These are phyloP conservation scores for Rhodotorula kratochvilovae DNA, from an alignment of 768 basidiomycete genomes.

Conservation along the genomic window DNA sequence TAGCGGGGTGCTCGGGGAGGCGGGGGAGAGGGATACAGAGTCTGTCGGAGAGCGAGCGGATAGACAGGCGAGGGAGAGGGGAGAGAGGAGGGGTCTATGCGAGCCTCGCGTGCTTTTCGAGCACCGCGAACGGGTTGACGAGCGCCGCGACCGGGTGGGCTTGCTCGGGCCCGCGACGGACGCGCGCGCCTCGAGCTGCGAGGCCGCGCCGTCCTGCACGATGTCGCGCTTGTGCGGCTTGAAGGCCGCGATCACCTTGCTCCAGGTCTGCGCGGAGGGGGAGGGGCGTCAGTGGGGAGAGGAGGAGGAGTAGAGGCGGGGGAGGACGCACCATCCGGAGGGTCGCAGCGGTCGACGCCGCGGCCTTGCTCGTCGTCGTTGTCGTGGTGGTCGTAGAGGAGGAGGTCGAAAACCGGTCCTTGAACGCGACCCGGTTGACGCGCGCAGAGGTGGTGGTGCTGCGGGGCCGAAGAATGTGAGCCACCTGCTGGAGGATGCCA, in stretches of 20 bases:
- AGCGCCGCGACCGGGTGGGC: conserved; percentile 3
- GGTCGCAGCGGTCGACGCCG: neutral
- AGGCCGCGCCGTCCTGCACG: conserved; percentile 17
- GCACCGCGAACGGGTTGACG: conserved; percentile 19
- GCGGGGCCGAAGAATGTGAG: neutral
- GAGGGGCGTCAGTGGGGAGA: neutral
- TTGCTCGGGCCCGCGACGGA: conserved; percentile 9
- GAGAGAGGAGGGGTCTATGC: neutral
- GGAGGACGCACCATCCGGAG: neutral
- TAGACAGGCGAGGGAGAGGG: neutral
- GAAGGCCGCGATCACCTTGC: neutral
- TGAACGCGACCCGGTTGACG: neutral
- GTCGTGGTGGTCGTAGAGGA: neutral
- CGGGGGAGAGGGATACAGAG: too few species aligned
- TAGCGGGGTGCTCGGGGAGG: too few species aligned
- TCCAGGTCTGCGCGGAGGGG: neutral
- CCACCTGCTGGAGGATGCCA: neutral
- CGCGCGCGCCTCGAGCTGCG: neutral
- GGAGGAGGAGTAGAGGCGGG: neutral
- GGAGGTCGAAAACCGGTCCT: neutral
- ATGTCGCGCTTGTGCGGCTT: conserved; percentile 2
- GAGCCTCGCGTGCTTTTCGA: conserved; percentile 3
- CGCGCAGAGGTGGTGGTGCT: neutral
- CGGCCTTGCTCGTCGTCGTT: neutral
- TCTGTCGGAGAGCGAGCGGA: neutral